Percentiles rank a stretch among this genome's conserved stretches.
Evolutionary conservation across 148 eudicot genomes (phyloP).

Genomic region (Euryodendron excelsum): DNA sequence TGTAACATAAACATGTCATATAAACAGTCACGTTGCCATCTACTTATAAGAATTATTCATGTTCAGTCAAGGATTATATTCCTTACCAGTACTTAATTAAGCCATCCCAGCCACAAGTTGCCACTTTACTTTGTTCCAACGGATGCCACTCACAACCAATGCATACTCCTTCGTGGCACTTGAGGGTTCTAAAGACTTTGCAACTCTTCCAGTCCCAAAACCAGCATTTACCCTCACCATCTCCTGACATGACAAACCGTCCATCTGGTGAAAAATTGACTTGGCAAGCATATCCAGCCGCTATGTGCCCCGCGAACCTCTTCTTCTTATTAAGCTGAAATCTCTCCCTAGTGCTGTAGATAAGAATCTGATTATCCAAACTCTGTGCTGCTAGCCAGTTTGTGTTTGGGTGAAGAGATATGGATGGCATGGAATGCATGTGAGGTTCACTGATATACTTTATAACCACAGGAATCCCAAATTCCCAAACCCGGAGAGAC

Average conservation of each 20-base stretch:
- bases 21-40: neutral
- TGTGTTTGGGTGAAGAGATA: constrained; percentile 76
- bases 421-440: constrained; percentile 98
- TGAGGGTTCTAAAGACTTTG: constrained; percentile 79
- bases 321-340: constrained; percentile 97
- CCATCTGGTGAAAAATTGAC: constrained; percentile 99
- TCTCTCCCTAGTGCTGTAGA: constrained; percentile 83
- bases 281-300: constrained; percentile 97
- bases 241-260: constrained; percentile 93
- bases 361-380: constrained; percentile 95
- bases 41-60: neutral
- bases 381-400: constrained; percentile 97
- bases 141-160: constrained; percentile 98
- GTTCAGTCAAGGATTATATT: neutral
- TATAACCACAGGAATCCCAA: constrained; percentile 91
- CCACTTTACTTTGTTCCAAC: constrained; percentile 90
- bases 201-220: constrained; percentile 99
- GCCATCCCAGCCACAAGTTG: constrained; percentile 99
- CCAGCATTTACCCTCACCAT: constrained; percentile 97
- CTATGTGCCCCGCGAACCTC: constrained; percentile 90
- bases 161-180: constrained; percentile 90
- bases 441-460: constrained; percentile 98
- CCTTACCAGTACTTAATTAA: constrained; percentile 89
- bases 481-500: constrained; percentile 96
- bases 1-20: neutral